phyloP scores from a whole-genome alignment of 768 basidiomycete genomes.

The Boletus sp. region DNA sequence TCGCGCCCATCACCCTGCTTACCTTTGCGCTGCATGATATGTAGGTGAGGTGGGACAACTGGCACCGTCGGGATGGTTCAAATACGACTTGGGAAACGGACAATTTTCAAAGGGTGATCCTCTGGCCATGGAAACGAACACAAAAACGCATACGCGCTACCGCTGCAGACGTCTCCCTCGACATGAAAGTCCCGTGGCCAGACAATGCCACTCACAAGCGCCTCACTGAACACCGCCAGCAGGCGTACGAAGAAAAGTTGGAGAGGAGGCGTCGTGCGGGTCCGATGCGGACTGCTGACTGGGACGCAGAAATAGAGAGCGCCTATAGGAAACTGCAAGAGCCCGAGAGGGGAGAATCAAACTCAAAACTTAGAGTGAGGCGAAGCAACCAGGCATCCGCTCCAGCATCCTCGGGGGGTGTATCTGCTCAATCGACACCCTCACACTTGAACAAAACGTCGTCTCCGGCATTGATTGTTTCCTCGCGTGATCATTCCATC shows the following conservation, averaged over 20 bases:
- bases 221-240: conserved; percentile 41
- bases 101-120: conserved; percentile 15
- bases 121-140: conserved; percentile 34
- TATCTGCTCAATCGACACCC: conserved; percentile 3
- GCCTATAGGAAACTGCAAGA: conserved; percentile 21
- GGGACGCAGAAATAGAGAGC: conserved; percentile 30
- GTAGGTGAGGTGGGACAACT: conserved; percentile 53
- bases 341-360: conserved; percentile 25
- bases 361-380: conserved; percentile 22
- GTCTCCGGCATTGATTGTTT: conserved; percentile 12
- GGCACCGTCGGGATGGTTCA: conserved; percentile 51
- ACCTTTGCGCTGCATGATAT: background rate
- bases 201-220: conserved; percentile 44
- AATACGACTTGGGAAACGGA: conserved; percentile 52
- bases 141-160: conserved; percentile 32
- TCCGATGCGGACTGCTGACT: conserved; percentile 13
- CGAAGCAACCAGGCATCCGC: conserved; percentile 8
- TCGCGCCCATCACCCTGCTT: background rate
- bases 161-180: conserved; percentile 32
- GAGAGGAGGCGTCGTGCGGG: conserved; percentile 15
- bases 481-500: conserved; percentile 14
- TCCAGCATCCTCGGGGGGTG: conserved; percentile 6
- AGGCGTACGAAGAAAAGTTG: conserved; percentile 47
- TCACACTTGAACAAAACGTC: conserved; percentile 2
- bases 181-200: conserved; percentile 40